A percentile compares a stretch with the other conserved stretches of the same genome.
These are phyloP conservation scores for Lentinus brumalis DNA, from an alignment of 768 basidiomycete species.

Conservation along the genomic window DNA sequence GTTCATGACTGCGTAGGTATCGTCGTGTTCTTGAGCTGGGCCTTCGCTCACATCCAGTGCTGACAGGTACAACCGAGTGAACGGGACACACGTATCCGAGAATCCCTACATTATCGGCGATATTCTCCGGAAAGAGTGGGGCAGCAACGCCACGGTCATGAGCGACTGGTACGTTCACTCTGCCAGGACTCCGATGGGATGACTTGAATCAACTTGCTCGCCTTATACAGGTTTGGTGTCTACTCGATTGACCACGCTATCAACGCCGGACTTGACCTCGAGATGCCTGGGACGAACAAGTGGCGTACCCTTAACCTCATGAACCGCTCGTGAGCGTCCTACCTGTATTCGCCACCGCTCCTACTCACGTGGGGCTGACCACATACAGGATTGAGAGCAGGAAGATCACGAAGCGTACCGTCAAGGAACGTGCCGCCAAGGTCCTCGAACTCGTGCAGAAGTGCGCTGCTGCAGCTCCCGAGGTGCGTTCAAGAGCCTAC, in stretches of 20 bases:
- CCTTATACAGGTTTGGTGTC: too few species aligned
- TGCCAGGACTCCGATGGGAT: background rate
- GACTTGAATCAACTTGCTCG: background rate
- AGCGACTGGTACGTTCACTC: conserved; percentile 34
- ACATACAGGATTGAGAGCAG: conserved; percentile 38
- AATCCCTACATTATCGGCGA: conserved; percentile 59
- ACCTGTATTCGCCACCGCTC: too few species aligned
- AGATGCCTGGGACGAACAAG: too few species aligned
- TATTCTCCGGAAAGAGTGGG: conserved; percentile 69
- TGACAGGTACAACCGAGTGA: conserved; percentile 62
- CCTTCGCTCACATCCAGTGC: background rate
- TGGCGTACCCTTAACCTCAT: too few species aligned
- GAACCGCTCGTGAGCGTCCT: too few species aligned
- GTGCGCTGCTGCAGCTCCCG: too few species aligned
- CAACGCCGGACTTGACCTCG: too few species aligned
- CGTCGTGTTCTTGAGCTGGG: conserved; percentile 27
- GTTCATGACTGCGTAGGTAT: conserved; percentile 61
- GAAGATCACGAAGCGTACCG: too few species aligned
- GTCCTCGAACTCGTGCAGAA: too few species aligned
- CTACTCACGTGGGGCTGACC: background rate
- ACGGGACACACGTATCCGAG: conserved; percentile 65
- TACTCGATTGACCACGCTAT: too few species aligned
- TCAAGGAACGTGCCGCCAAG: too few species aligned
- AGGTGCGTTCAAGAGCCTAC: too few species aligned
- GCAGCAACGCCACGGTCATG: conserved; percentile 72